These are phyloP conservation scores for Gentiana straminea DNA, from an alignment of 257 asterid genomes.

Conservation along the genomic window DNA sequence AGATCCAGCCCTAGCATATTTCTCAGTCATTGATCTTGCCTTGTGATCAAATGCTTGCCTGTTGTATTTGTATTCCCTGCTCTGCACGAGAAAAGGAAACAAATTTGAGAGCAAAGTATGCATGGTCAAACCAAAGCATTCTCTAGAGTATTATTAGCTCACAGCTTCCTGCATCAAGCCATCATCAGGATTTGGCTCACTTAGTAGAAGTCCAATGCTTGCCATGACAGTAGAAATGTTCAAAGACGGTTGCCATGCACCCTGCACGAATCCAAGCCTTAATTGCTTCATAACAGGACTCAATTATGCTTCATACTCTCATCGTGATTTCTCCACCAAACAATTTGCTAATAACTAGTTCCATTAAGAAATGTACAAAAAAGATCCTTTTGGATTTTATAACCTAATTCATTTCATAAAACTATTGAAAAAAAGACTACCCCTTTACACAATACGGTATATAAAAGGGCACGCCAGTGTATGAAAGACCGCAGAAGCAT, in stretches of 20 bases:
- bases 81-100: constrained; percentile 33
- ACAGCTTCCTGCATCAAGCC: constrained; percentile 90
- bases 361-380: too few relatives aligned
- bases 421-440: too few relatives aligned
- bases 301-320: background rate
- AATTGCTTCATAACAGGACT: background rate
- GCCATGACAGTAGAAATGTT: constrained; percentile 74
- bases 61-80: constrained; percentile 77
- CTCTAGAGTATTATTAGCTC: constrained; percentile 21
- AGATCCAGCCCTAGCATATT: constrained; percentile 43
- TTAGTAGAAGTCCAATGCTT: constrained; percentile 64
- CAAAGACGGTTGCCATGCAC: constrained; percentile 91
- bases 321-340: background rate
- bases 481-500: too few relatives aligned
- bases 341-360: too few relatives aligned
- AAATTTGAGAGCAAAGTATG: constrained; percentile 2
- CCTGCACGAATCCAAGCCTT: constrained; percentile 31
- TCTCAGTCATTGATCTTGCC: constrained; percentile 78
- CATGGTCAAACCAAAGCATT: constrained; percentile 4
- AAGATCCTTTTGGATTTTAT: too few relatives aligned
- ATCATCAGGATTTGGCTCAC: constrained; percentile 91
- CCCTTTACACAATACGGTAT: too few relatives aligned
- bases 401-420: too few relatives aligned
- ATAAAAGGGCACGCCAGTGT: too few relatives aligned
- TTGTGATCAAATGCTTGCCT: constrained; percentile 66